These are phyloP conservation scores for Penicillium arizonense DNA, from an alignment of 495 filamentous ascomycete species.

Conservation along the genomic window DNA sequence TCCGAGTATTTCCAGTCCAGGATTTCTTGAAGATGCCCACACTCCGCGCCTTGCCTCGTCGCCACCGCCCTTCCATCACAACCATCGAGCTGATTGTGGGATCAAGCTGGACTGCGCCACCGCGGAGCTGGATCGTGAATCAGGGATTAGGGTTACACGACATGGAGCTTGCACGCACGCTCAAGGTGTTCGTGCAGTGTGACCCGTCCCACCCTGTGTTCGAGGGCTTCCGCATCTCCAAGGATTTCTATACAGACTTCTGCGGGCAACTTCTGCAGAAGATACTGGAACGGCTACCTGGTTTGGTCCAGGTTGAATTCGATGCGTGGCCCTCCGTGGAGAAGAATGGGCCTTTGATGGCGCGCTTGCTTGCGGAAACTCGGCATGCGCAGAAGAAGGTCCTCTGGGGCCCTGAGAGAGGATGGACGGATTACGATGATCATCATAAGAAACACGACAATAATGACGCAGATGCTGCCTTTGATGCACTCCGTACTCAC, in stretches of 20 bases:
- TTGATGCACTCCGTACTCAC: conserved; percentile 14
- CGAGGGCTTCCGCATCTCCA: conserved; percentile 64
- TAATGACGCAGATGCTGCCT: conserved; percentile 10
- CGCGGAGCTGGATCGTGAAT: conserved; percentile 69
- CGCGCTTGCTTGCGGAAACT: conserved; percentile 58
- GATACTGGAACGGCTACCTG: conserved; percentile 60
- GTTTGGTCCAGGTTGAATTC: conserved; percentile 64
- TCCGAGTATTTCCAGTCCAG: conserved; percentile 74
- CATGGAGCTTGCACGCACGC: conserved; percentile 54
- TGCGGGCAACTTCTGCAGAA: conserved; percentile 55
- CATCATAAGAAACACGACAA: conserved; percentile 17
- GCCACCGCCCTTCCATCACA: conserved; percentile 63
- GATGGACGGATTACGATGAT: conserved; percentile 53
- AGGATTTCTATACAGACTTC: conserved; percentile 76
- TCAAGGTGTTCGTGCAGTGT: conserved; percentile 76
- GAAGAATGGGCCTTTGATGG: conserved; percentile 68
- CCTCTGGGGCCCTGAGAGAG: conserved; percentile 67
- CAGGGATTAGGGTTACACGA: conserved; percentile 63
- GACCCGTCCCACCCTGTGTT: conserved; percentile 75
- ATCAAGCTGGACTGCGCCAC: conserved; percentile 76
- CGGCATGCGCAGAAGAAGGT: conserved; percentile 51
- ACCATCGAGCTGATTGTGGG: conserved; percentile 76
- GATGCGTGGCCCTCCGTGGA: conserved; percentile 72
- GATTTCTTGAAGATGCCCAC: conserved; percentile 64
- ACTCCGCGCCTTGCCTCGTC: conserved; percentile 43